Percentiles rank a stretch among this genome's conserved stretches.
Evolutionary conservation across 495 filamentous ascomycete genomes (phyloP).

Genomic region (Amniculicola lignicola): DNA sequence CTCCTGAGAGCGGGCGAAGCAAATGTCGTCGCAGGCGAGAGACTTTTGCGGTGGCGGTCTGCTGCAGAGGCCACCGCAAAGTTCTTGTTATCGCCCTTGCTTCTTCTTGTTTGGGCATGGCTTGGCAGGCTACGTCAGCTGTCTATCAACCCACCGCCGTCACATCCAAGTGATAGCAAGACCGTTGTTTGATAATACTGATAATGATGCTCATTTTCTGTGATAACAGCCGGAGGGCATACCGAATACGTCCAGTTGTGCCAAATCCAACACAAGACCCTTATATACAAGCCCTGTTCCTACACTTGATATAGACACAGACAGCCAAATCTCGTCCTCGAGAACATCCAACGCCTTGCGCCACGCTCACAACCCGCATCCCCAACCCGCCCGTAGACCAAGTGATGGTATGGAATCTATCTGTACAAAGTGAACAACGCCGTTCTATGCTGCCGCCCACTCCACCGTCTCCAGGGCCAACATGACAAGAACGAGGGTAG

Average conservation of each 20-base stretch:
- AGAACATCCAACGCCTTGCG: not conserved
- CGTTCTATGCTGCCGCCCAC: slow-evolving; percentile 57
- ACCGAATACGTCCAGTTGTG: no score
- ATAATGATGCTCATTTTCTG: no score
- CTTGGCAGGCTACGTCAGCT: not conserved
- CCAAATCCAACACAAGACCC: no score
- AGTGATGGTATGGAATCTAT: slow-evolving; percentile 6
- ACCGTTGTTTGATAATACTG: no score
- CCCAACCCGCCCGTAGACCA: no score
- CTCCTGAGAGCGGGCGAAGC: not conserved
- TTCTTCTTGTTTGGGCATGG: not conserved
- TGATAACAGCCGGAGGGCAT: no score
- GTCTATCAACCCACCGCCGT: no score
- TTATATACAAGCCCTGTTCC: not conserved
- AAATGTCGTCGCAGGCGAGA: not conserved
- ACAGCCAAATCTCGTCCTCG: not conserved
- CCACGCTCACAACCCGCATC: not conserved
- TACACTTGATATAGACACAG: not conserved
- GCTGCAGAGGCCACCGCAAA: no score
- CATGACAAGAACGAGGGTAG: slow-evolving; percentile 86
- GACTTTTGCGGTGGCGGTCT: not conserved
- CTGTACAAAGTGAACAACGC: slow-evolving; percentile 6
- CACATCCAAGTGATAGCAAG: no score
- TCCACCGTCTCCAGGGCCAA: slow-evolving; percentile 88
- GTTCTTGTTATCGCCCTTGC: slow-evolving; percentile 4